Percentiles rank a stretch among this genome's conserved stretches.
phyloP scores from a whole-genome alignment of 2,329 filamentous ascomycete genomes.

The Parafenestella ontariensis region DNA sequence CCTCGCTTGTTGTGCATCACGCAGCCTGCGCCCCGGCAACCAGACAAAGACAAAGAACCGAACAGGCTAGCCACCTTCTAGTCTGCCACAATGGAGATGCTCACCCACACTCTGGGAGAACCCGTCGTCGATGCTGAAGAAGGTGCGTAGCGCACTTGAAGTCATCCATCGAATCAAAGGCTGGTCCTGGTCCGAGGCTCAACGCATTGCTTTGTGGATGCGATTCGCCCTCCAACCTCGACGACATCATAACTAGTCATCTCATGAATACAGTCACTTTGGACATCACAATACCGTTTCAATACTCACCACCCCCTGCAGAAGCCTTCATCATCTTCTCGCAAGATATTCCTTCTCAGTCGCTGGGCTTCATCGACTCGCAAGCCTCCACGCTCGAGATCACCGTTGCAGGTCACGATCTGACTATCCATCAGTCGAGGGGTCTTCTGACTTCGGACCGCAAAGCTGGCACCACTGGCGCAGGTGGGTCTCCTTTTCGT shows the following conservation, averaged over 20 bases:
- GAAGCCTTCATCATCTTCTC: slow-evolving; percentile 91
- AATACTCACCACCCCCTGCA: slow-evolving; percentile 49
- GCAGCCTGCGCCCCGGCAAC: background rate
- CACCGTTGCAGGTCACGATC: slow-evolving; percentile 71
- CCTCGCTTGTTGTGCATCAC: slow-evolving; percentile 12
- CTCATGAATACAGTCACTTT: too few species aligned
- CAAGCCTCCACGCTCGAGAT: slow-evolving; percentile 71
- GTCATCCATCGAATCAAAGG: slow-evolving; percentile 17
- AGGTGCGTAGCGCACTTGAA: slow-evolving; percentile 52
- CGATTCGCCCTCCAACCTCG: slow-evolving; percentile 24
- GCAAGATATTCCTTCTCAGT: slow-evolving; percentile 70
- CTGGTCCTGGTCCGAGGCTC: slow-evolving; percentile 19
- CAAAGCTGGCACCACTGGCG: slow-evolving; percentile 75
- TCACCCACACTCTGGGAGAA: slow-evolving; percentile 50
- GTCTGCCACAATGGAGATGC: slow-evolving; percentile 24
- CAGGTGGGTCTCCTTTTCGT: slow-evolving; percentile 54
- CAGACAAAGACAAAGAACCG: slow-evolving; percentile 6
- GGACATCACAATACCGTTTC: background rate
- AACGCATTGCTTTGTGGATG: slow-evolving; percentile 16
- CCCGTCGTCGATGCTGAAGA: slow-evolving; percentile 66
- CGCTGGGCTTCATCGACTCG: slow-evolving; percentile 81
- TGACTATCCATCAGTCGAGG: slow-evolving; percentile 83
- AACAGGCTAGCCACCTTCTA: slow-evolving; percentile 4
- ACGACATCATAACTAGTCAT: background rate
- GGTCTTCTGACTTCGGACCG: slow-evolving; percentile 79